Evolutionary conservation across 768 basidiomycete species (phyloP).

Genomic region (Termitomyces sp.): DNA sequence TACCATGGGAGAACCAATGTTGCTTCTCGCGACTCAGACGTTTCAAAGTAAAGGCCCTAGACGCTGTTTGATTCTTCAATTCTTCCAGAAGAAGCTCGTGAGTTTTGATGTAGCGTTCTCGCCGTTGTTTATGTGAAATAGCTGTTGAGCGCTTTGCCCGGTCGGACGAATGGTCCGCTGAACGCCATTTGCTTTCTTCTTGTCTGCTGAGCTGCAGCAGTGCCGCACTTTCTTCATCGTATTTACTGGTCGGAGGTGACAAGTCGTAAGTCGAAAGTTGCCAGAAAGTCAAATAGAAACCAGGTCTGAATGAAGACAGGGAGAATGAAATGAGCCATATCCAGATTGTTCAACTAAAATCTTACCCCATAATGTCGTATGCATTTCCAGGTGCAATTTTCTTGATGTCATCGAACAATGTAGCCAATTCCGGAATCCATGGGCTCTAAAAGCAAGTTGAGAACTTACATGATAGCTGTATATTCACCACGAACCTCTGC

Average conservation of each 20-base stretch:
- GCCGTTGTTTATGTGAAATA: conserved; percentile 51
- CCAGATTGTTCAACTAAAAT: conserved; percentile 1
- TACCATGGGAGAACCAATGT: conserved; percentile 79
- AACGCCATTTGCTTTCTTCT: conserved; percentile 60
- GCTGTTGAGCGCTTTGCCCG: conserved; percentile 57
- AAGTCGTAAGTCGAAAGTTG: conserved; percentile 92
- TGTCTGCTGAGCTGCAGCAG: conserved; percentile 61
- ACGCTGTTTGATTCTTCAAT: conserved; percentile 71
- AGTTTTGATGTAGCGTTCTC: conserved; percentile 66
- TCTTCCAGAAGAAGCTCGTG: conserved; percentile 61
- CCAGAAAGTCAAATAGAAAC: conserved; percentile 97
- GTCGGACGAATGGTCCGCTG: conserved; percentile 73
- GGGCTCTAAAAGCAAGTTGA: conserved; percentile 46
- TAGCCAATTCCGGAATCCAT: conserved; percentile 75
- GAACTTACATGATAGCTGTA: not conserved
- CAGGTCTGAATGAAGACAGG: conserved; percentile 51
- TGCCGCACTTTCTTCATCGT: conserved; percentile 71
- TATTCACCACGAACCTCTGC: conserved; percentile 35
- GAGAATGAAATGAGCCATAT: conserved; percentile 7
- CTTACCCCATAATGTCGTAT: conserved; percentile 71
- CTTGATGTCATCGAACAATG: conserved; percentile 73
- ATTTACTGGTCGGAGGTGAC: conserved; percentile 68
- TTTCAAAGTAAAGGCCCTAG: conserved; percentile 72
- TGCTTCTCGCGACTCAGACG: conserved; percentile 74
- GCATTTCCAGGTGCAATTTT: conserved; percentile 67